A percentile compares a stretch with the other conserved stretches of the same genome.
phyloP scores from a whole-genome alignment of 106 monocot genomes.

The Dendrobium catenatum region DNA sequence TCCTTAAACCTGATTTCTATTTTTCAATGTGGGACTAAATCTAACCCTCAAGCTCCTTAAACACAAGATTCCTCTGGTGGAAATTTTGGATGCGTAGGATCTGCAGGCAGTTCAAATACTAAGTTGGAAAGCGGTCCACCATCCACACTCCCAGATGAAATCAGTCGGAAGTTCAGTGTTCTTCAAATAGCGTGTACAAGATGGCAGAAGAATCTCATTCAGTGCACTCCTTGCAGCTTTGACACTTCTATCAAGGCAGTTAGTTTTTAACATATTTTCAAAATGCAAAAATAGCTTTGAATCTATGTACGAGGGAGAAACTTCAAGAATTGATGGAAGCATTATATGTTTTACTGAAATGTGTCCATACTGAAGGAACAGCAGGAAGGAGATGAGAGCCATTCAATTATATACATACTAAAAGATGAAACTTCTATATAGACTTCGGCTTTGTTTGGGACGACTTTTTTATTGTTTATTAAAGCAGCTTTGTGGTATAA shows the following conservation, averaged over 20 bases:
- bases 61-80: neutral
- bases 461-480: too few relatives aligned
- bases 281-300: neutral
- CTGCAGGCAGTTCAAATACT: neutral
- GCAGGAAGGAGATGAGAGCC: neutral
- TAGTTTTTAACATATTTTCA: neutral
- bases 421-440: too few relatives aligned
- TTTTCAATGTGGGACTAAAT: too few relatives aligned
- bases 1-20: neutral
- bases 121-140: neutral
- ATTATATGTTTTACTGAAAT: neutral
- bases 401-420: neutral
- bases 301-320: neutral
- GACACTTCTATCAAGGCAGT: neutral
- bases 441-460: too few relatives aligned
- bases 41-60: too few relatives aligned
- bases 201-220: neutral
- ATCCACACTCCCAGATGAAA: neutral
- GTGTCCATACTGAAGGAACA: neutral
- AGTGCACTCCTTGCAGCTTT: neutral
- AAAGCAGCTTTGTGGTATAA: too few relatives aligned
- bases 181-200: neutral
- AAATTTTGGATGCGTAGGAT: neutral
- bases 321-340: neutral
- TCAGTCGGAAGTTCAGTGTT: neutral